Percentiles rank a stretch among this genome's conserved stretches.
Evolutionary conservation across 139 green algal species (phyloP).

Genomic region (Chlorella sp.): DNA sequence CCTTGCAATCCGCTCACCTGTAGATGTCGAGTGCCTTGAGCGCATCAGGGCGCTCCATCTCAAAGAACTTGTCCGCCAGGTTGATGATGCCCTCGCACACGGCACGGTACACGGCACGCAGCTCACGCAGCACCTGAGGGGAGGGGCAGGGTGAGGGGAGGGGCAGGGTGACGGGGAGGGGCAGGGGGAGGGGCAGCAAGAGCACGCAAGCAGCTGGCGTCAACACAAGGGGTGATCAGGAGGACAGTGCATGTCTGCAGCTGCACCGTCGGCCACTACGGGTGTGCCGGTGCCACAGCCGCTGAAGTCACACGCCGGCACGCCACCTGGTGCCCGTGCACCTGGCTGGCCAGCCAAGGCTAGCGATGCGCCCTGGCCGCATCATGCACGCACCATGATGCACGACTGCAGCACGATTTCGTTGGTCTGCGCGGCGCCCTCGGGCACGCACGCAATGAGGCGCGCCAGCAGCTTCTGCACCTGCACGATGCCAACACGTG

Average conservation of each 20-base stretch:
- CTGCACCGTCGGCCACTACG: too few relatives aligned
- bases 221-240: too few relatives aligned
- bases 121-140: conserved; percentile 56
- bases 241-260: too few relatives aligned
- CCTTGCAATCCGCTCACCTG: not conserved
- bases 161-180: too few relatives aligned
- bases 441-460: conserved; percentile 79
- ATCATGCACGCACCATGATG: conserved; percentile 24
- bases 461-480: conserved; percentile 71
- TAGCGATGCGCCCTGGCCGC: not conserved
- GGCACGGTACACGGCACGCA: conserved; percentile 69
- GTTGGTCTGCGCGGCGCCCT: conserved; percentile 58
- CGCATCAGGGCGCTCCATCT: conserved; percentile 31
- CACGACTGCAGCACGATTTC: conserved; percentile 45
- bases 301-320: too few relatives aligned
- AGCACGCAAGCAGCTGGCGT: too few relatives aligned
- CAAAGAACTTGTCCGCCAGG: conserved; percentile 90
- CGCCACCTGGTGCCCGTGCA: too few relatives aligned
- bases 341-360: not conserved
- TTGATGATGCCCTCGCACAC: conserved; percentile 94
- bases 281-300: too few relatives aligned
- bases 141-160: not conserved
- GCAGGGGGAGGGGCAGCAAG: too few relatives aligned
- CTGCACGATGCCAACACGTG: conserved; percentile 8
- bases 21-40: conserved; percentile 14